phyloP scores from a whole-genome alignment of 257 asterid genomes.

The Fraxinus excelsior region DNA sequence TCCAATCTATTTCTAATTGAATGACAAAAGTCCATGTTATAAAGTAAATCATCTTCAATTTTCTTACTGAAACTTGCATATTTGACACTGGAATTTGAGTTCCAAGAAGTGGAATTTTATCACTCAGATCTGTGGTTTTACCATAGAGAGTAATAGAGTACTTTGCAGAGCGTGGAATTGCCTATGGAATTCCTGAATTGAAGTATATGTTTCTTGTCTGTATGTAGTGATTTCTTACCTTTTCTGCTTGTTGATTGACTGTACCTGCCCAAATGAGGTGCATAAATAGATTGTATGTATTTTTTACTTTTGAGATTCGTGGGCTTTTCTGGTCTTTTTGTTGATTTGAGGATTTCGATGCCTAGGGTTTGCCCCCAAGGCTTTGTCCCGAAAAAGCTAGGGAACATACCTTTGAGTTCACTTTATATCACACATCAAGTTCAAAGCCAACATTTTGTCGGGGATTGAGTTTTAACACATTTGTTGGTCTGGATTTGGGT shows the following conservation, averaged over 20 bases:
- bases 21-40: slow-evolving; percentile 4
- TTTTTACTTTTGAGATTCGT: too few relatives aligned
- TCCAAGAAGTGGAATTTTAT: not conserved
- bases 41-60: not conserved
- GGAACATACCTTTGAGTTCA: not conserved
- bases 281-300: too few relatives aligned
- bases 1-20: too few relatives aligned
- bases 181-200: not conserved
- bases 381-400: not conserved
- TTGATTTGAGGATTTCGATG: too few relatives aligned
- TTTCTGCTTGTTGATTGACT: too few relatives aligned
- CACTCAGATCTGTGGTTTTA: not conserved
- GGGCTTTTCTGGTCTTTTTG: too few relatives aligned
- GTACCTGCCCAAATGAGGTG: too few relatives aligned
- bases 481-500: not conserved
- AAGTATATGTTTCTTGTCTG: not conserved
- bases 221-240: not conserved
- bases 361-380: not conserved
- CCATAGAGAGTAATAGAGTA: not conserved
- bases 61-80: too few relatives aligned
- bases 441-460: not conserved
- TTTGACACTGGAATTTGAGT: not conserved
- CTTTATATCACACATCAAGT: not conserved
- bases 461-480: not conserved
- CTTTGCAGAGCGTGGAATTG: not conserved